A percentile compares a stretch with the other conserved stretches of the same genome.
Evolutionary conservation across 441 rosid species (phyloP).

Genomic region (Corymbia citriodora): DNA sequence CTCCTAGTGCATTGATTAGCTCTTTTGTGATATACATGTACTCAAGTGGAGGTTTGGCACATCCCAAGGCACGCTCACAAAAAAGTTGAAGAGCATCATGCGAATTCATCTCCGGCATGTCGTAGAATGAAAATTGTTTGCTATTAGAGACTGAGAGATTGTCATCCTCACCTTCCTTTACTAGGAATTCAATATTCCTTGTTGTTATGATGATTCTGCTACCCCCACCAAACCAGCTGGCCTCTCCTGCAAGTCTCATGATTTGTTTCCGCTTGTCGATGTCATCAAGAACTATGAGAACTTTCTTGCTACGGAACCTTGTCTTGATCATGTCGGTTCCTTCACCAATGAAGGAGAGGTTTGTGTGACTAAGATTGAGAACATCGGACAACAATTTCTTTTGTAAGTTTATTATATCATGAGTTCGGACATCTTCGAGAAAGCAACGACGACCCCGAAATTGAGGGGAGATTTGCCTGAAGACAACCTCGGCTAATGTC

Average conservation of each 20-base stretch:
- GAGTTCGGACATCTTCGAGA: neutral
- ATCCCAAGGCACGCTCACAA: neutral
- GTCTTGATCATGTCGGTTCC: neutral
- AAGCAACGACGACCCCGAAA: neutral
- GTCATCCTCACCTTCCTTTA: neutral
- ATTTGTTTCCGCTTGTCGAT: fast-evolving
- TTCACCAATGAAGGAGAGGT: neutral
- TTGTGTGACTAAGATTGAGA: neutral
- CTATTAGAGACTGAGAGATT: fast-evolving
- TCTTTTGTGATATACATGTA: fast-evolving
- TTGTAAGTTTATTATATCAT: neutral
- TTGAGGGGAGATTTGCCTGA: neutral
- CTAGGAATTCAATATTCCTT: neutral
- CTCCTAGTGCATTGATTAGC: neutral
- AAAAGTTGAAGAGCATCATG: neutral
- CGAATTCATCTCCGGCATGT: fast-evolving
- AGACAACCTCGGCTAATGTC: fast-evolving
- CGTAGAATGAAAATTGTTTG: fast-evolving
- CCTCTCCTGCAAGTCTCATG: fast-evolving
- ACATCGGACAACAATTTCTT: fast-evolving
- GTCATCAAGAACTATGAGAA: neutral
- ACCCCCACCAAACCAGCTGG: neutral
- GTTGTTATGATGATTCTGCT: neutral
- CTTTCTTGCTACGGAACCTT: neutral
- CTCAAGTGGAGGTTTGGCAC: neutral